Evolutionary conservation across 495 filamentous ascomycete genomes (phyloP).

Genomic region (Clavariopsis aquatica): DNA sequence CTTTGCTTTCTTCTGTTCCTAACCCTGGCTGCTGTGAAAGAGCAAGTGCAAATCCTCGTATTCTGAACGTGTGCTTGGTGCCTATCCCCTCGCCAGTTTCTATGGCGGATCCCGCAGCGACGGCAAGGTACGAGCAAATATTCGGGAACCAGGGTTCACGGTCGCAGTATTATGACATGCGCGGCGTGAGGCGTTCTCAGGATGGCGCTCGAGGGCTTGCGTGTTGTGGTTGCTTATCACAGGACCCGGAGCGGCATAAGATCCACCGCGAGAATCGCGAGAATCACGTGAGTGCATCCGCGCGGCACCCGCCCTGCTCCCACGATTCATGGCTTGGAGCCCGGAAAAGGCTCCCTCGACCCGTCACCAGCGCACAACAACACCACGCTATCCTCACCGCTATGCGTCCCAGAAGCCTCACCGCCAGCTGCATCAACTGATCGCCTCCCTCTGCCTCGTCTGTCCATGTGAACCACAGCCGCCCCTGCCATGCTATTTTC

Average conservation of each 20-base stretch:
- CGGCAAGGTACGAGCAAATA: too few species aligned
- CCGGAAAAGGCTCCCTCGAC: not conserved
- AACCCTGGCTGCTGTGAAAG: not conserved
- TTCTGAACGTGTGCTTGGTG: not conserved
- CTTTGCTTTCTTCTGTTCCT: not conserved
- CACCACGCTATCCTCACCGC: not conserved
- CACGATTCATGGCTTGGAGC: too few species aligned
- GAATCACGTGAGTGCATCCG: not conserved
- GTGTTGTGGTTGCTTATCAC: not conserved
- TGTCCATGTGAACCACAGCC: not conserved
- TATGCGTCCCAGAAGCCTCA: not conserved
- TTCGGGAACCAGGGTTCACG: not conserved
- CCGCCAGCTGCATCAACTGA: constrained; percentile 9
- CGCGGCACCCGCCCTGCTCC: too few species aligned
- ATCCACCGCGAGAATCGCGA: not conserved
- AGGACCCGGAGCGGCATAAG: not conserved
- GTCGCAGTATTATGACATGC: not conserved
- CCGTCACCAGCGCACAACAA: not conserved
- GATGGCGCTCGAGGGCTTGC: not conserved
- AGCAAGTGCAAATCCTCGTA: not conserved
- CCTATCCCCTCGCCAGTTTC: not conserved
- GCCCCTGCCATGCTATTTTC: not conserved
- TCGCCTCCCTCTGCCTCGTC: constrained; percentile 1
- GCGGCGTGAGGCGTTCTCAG: not conserved
- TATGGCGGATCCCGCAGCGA: not conserved